These are phyloP conservation scores for Diaporthe sp. DNA, from an alignment of 2,329 filamentous ascomycete species.

Conservation along the genomic window DNA sequence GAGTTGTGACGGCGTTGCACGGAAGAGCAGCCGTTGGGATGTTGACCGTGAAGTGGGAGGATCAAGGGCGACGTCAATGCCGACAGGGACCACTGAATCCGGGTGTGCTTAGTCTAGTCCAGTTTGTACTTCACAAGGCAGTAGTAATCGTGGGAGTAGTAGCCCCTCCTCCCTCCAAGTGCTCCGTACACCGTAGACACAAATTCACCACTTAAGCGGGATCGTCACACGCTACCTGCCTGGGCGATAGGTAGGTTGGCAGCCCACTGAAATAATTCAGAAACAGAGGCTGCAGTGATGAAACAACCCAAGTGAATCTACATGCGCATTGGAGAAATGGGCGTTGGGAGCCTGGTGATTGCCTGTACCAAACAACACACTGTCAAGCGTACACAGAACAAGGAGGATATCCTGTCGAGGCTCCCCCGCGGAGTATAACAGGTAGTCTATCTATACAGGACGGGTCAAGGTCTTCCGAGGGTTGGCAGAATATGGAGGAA, in stretches of 20 bases:
- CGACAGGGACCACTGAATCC: slow-evolving; percentile 23
- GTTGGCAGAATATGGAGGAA: not conserved
- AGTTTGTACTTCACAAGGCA: not conserved
- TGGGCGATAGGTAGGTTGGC: not conserved
- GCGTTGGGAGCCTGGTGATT: not conserved
- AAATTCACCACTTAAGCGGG: not conserved
- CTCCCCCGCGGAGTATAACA: not conserved
- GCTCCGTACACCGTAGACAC: not conserved
- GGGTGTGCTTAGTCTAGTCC: slow-evolving; percentile 1
- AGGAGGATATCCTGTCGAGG: not conserved
- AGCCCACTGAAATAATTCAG: slow-evolving; percentile 1
- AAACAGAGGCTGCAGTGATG: not conserved
- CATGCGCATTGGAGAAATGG: no score
- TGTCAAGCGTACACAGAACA: not conserved
- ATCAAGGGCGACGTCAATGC: slow-evolving; percentile 30
- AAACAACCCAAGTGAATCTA: not conserved
- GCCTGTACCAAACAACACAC: not conserved
- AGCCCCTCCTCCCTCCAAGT: slow-evolving; percentile 6
- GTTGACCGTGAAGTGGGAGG: not conserved
- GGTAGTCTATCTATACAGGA: not conserved
- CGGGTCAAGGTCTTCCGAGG: not conserved
- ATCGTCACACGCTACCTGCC: not conserved
- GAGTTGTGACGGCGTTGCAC: slow-evolving; percentile 2
- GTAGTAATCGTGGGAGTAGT: not conserved
- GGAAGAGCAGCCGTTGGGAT: not conserved